A percentile compares a stretch with the other conserved stretches of the same genome.
These are phyloP conservation scores for Chrysochromulina tobinii DNA, from an alignment of 78 protist species.

Conservation along the genomic window DNA sequence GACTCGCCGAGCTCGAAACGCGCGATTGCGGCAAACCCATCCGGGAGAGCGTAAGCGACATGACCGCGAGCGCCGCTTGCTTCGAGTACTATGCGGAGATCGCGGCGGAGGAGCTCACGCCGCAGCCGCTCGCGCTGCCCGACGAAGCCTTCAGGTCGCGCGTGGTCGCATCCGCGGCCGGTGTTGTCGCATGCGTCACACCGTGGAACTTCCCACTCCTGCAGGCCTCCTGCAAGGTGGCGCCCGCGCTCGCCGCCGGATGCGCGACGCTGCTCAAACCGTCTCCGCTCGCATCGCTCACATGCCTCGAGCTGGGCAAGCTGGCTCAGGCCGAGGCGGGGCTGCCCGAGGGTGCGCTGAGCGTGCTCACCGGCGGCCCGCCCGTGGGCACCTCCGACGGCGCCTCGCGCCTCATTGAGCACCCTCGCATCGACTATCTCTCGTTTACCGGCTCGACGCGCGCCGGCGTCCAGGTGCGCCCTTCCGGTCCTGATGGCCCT, in stretches of 20 bases:
- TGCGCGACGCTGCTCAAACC: not conserved
- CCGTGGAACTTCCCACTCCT: slow-evolving; percentile 1
- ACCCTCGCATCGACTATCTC: not conserved
- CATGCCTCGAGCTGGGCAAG: not conserved
- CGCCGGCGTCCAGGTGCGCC: not conserved
- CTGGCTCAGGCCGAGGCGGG: not conserved
- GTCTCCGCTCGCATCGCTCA: slow-evolving; percentile 9
- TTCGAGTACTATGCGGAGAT: not conserved
- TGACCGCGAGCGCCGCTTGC: not conserved
- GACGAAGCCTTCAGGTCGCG: not conserved
- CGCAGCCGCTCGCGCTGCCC: not conserved
- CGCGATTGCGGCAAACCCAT: not conserved
- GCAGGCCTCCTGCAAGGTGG: not conserved
- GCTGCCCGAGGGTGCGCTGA: not conserved
- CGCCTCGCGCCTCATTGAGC: not conserved
- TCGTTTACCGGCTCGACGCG: not conserved
- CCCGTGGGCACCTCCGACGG: not conserved
- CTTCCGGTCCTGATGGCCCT: too few relatives aligned
- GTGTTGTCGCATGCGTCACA: not conserved
- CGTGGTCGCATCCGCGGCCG: not conserved
- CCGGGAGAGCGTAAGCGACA: not conserved
- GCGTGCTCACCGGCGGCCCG: slow-evolving; percentile 1
- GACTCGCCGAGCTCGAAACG: not conserved
- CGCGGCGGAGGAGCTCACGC: not conserved
- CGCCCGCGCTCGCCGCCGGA: slow-evolving; percentile 12